These are phyloP conservation scores for Dovyalis caffra DNA, from an alignment of 345 rosid species.

Conservation along the genomic window DNA sequence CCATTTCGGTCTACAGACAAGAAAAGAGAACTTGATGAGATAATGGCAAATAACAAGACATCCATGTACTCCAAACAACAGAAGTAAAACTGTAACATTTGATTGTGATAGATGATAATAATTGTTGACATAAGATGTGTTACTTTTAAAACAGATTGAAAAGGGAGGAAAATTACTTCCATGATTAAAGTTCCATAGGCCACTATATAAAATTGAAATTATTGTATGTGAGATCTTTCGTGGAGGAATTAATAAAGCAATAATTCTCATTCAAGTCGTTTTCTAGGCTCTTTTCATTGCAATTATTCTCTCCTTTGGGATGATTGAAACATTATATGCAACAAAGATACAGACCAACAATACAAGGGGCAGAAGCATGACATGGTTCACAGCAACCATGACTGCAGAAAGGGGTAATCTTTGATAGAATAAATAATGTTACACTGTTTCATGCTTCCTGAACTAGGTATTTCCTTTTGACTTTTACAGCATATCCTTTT, in stretches of 20 bases:
- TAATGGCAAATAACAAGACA: background rate
- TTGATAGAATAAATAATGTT: background rate
- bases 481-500: background rate
- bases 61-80: background rate
- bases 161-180: background rate
- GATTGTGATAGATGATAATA: background rate
- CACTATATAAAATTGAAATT: background rate
- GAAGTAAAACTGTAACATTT: background rate
- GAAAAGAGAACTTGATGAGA: constrained; percentile 16
- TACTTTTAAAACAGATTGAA: constrained; percentile 18
- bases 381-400: background rate
- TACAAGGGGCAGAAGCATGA: background rate
- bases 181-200: background rate
- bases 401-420: background rate
- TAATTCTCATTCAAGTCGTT: background rate
- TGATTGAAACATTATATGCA: background rate
- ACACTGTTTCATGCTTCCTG: background rate
- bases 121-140: background rate
- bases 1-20: constrained; percentile 89
- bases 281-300: background rate
- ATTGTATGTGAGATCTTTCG: too few relatives aligned
- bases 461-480: background rate
- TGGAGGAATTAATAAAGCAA: background rate
- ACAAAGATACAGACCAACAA: too few relatives aligned
- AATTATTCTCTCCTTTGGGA: too few relatives aligned